Evolutionary conservation across 176 grass and related monocot genomes (phyloP).

Genomic region (Aegilops umbellulata): DNA sequence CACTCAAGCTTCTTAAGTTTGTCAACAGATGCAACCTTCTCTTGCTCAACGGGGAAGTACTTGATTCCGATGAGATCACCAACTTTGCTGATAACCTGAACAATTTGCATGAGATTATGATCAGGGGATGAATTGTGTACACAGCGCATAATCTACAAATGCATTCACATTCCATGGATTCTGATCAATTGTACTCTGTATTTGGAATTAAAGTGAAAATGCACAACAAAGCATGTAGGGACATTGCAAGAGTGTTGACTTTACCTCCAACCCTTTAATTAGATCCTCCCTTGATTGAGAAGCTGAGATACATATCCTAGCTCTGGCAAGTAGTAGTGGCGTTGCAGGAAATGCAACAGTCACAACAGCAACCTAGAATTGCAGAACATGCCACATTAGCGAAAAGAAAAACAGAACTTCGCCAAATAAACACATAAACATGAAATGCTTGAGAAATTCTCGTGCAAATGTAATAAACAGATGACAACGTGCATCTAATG

Average conservation of each 20-base stretch:
- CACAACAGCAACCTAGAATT: conserved; percentile 86
- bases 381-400: conserved; percentile 17
- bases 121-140: background rate
- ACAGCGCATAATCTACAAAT: background rate
- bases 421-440: background rate
- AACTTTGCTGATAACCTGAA: conserved; percentile 96
- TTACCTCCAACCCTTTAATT: conserved; percentile 89
- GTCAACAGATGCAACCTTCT: conserved; percentile 38
- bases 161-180: background rate
- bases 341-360: conserved; percentile 95
- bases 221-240: conserved; percentile 4
- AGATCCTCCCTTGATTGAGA: conserved; percentile 88
- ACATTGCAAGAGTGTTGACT: conserved; percentile 5
- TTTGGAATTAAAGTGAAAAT: conserved; percentile 2
- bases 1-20: conserved; percentile 74
- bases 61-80: conserved; percentile 96
- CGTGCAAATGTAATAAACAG: background rate
- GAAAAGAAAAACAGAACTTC: background rate
- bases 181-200: background rate
- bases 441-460: conserved; percentile 2
- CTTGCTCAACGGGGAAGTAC: conserved; percentile 82
- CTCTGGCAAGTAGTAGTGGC: conserved; percentile 82
- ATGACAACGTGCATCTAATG: background rate
- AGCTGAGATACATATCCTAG: conserved; percentile 96
- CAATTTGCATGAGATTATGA: conserved; percentile 13